Base-by-base conservation (phyloP, 1,139 yeast species). In the Tardiomyces blankii region DNA sequence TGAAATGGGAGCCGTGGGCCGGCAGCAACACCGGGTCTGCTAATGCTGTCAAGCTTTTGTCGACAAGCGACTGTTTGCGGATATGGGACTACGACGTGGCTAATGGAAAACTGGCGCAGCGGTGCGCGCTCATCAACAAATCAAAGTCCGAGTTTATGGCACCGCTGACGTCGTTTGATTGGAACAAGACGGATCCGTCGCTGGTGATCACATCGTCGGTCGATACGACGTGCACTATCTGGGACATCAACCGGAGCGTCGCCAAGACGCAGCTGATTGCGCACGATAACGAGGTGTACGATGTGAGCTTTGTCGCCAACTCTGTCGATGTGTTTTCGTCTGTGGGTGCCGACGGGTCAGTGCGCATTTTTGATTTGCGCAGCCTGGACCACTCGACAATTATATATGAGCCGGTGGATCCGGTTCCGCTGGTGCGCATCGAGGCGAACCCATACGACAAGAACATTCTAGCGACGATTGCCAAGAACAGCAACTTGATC, bases 191-290 rank as follows among this genome's bases (percentile, higher is more conserved):
- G 2, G 91, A 86, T 56, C 77, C 87, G 7, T 75, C 77, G 47
- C 66, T 81, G 39, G 74, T 88, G 21, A 84, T 91, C 42, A 87
- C 96, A 1, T 79, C 93, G 50, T 81, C 93, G 28, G 87, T 91
- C 11, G 98, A 91, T 64, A 91, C 98, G 1, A 91, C 98, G 0
- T 91, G 98, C 65, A 89, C 97, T 0, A 81, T 88, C 2, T 91
- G 98, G 97, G 97, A 91, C 64, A 66, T 87, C 40, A 72, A 69
- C 30, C 72, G 78, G 9, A 86, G 85, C n/a, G 72, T 75, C 25
- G 95, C 95, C 18, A 84, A 83, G 59, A 89, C 98, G 1, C 97
- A 91, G 66, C 70, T 91, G 44, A 91, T 91, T 54, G 98, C 98
- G 0, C 98, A 91, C 64, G 98, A 91, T 61, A 80, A 83, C 49